Conservation (phyloP, 176 grass and related monocot species). For the Thinopyrum elongatum region DNA sequence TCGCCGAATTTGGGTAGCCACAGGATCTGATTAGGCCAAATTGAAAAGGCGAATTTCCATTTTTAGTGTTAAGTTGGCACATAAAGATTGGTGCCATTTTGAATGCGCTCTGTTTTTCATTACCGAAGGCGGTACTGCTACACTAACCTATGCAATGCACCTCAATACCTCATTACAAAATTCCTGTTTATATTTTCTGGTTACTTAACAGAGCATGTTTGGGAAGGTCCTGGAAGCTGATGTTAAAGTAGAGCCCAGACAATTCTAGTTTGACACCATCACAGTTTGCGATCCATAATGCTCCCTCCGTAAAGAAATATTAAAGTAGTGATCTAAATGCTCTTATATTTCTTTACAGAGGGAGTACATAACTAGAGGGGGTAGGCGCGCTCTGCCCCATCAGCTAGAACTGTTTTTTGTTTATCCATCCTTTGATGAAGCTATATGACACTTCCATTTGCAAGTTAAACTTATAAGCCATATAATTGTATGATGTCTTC, state of each 20-base stretch:
- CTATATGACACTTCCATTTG: background rate
- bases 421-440: too few relatives aligned
- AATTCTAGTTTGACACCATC: background rate
- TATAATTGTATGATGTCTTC: conserved; percentile 14
- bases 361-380: too few relatives aligned
- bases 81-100: background rate
- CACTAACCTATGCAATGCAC: background rate
- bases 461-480: background rate
- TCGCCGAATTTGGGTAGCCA: background rate
- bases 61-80: background rate
- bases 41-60: background rate
- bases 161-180: background rate
- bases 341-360: too few relatives aligned
- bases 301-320: too few relatives aligned
- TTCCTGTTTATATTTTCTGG: background rate
- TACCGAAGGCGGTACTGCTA: too few relatives aligned
- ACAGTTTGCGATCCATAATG: background rate
- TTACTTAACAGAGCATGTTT: background rate
- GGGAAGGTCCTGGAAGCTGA: background rate
- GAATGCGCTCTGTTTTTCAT: background rate
- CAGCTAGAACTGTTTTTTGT: too few relatives aligned
- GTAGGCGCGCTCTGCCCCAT: too few relatives aligned
- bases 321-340: too few relatives aligned
- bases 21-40: background rate
- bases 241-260: background rate